Conservation (phyloP, 371 early-diverging fungal species). For the Mortierella sp. region DNA sequence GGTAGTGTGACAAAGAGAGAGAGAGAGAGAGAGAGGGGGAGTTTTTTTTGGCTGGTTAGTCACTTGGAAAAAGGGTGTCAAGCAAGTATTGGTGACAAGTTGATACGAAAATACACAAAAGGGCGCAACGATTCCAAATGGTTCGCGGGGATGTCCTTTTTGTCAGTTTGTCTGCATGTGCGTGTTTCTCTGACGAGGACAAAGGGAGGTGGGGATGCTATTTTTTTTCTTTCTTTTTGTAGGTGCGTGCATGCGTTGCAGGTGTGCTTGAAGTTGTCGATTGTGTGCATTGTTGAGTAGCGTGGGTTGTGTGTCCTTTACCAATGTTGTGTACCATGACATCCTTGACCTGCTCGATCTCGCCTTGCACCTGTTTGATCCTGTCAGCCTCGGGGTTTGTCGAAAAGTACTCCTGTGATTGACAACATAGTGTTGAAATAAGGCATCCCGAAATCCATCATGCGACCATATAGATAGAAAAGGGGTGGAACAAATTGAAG, state of each 20-base stretch:
- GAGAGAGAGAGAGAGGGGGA: background rate
- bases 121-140: background rate
- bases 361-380: constrained; percentile 88
- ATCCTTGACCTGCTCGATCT: constrained; percentile 94
- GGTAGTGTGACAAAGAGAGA: background rate
- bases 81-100: background rate
- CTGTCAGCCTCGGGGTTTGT: constrained; percentile 82
- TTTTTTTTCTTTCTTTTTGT: background rate
- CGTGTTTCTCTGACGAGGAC: background rate
- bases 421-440: background rate
- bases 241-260: background rate
- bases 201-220: background rate
- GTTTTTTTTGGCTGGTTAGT: background rate
- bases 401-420: constrained; percentile 78
- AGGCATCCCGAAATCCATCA: background rate
- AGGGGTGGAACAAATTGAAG: background rate
- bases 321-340: constrained; percentile 96
- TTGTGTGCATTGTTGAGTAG: background rate
- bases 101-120: background rate
- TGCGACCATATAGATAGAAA: background rate
- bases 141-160: background rate
- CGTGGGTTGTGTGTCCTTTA: constrained; percentile 28
- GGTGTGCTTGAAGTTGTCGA: background rate
- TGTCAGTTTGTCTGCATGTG: too few species aligned
- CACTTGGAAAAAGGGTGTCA: background rate